Conservation (phyloP, 805 yeast species). For the Myxozyma lipomycoides region DNA sequence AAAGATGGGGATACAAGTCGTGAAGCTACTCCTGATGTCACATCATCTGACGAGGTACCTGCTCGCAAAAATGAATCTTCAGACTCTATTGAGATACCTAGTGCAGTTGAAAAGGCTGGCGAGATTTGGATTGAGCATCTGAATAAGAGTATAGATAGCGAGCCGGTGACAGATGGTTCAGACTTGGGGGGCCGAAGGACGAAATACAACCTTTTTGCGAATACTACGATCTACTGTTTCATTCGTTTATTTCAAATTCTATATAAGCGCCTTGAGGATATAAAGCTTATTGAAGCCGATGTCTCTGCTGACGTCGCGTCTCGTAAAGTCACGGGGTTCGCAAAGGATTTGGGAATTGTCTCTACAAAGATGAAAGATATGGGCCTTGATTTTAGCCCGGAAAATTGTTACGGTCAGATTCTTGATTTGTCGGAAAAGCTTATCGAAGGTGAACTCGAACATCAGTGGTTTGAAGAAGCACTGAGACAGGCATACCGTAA, state of each 20-base stretch:
- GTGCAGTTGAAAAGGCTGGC: slow-evolving; percentile 29
- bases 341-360: slow-evolving; percentile 76
- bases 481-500: slow-evolving; percentile 92
- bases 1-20: slow-evolving; percentile 21
- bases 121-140: slow-evolving; percentile 35
- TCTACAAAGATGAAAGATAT: slow-evolving; percentile 76
- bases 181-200: slow-evolving; percentile 27
- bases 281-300: slow-evolving; percentile 64
- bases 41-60: slow-evolving; percentile 17
- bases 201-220: slow-evolving; percentile 75
- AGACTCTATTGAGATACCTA: slow-evolving; percentile 20
- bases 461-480: slow-evolving; percentile 91
- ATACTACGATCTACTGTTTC: slow-evolving; percentile 83
- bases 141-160: slow-evolving; percentile 24
- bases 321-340: slow-evolving; percentile 52
- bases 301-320: slow-evolving; percentile 68
- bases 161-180: slow-evolving; percentile 31
- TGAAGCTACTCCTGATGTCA: slow-evolving; percentile 26
- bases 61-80: slow-evolving; percentile 13
- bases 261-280: slow-evolving; percentile 73
- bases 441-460: slow-evolving; percentile 87
- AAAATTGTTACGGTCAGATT: slow-evolving; percentile 62
- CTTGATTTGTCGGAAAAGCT: slow-evolving; percentile 66
- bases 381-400: slow-evolving; percentile 59
- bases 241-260: slow-evolving; percentile 79